These are phyloP conservation scores for Alternaria sp. DNA, from an alignment of 2,329 filamentous ascomycete species.

Conservation along the genomic window DNA sequence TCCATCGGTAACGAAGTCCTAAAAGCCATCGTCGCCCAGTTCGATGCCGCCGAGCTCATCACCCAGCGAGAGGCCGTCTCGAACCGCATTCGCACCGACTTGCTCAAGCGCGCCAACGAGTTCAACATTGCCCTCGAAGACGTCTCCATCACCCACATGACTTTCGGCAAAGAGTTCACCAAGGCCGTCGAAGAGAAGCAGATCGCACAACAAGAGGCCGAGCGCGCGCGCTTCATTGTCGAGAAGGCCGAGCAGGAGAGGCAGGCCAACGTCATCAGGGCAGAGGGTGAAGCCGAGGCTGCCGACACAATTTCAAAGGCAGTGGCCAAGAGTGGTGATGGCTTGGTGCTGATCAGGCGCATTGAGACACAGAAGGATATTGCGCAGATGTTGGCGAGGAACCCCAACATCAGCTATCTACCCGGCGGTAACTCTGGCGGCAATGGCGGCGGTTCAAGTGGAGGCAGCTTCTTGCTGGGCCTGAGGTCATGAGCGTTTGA, in stretches of 20 bases:
- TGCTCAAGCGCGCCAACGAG: conserved; percentile 89
- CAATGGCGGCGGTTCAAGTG: conserved; percentile 62
- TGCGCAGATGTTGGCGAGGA: conserved; percentile 83
- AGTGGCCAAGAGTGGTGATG: conserved; percentile 90
- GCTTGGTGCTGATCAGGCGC: conserved; percentile 92
- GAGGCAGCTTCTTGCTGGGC: conserved; percentile 70
- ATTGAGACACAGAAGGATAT: conserved; percentile 98
- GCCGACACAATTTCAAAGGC: conserved; percentile 95
- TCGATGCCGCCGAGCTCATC: conserved; percentile 72
- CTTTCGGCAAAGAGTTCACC: conserved; percentile 98
- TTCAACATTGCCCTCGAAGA: conserved; percentile 99
- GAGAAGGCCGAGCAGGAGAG: conserved; percentile 98
- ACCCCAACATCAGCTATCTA: conserved; percentile 95
- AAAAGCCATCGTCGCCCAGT: conserved; percentile 61
- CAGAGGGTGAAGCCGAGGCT: conserved; percentile 96
- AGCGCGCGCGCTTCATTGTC: conserved; percentile 96
- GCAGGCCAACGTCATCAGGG: conserved; percentile 97
- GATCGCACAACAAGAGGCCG: conserved; percentile 98
- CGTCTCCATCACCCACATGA: conserved; percentile 99
- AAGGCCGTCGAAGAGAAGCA: conserved; percentile 99
- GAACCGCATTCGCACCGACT: conserved; percentile 89
- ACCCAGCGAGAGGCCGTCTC: conserved; percentile 97
- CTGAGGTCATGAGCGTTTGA: conserved; percentile 56
- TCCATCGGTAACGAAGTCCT: conserved; percentile 63
- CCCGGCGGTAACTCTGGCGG: conserved; percentile 72